These are phyloP conservation scores for Lotmaria passim DNA, from an alignment of 208 protist species.

Conservation along the genomic window DNA sequence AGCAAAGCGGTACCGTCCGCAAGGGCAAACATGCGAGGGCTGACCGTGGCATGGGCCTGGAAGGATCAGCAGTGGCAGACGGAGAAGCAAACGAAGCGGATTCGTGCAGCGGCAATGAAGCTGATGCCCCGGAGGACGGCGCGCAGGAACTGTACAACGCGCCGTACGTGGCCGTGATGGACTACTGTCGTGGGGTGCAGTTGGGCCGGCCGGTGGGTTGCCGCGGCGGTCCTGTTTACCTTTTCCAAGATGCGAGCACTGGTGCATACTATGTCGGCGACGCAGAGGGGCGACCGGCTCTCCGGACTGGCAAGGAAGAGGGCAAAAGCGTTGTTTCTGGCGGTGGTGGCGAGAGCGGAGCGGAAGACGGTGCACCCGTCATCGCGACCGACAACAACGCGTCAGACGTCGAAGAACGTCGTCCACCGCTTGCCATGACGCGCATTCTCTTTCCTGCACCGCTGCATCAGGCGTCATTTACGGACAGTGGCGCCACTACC, in stretches of 20 bases:
- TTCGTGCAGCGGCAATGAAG: neutral
- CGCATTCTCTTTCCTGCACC: conserved; percentile 55
- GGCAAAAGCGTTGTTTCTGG: too few relatives aligned
- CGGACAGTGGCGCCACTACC: too few relatives aligned
- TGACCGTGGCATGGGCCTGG: too few relatives aligned
- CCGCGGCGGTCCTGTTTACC: conserved; percentile 45
- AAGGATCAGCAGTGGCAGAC: too few relatives aligned
- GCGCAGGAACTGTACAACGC: conserved; percentile 1
- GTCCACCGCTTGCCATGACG: conserved; percentile 45
- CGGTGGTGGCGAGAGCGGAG: neutral
- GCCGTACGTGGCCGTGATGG: conserved; percentile 62
- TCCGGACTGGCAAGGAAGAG: neutral
- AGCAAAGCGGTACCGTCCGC: neutral
- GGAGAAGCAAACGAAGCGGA: neutral
- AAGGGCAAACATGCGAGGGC: too few relatives aligned
- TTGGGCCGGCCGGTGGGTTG: conserved; percentile 52
- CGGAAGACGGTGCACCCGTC: neutral
- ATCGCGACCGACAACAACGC: neutral
- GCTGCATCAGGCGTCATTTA: neutral
- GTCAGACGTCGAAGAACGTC: conserved; percentile 1
- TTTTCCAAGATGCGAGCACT: conserved; percentile 31
- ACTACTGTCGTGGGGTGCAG: conserved; percentile 76
- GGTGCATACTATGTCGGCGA: conserved; percentile 47
- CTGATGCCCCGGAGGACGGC: neutral
- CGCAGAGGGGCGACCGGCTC: conserved; percentile 14